Evolutionary conservation across 371 early-diverging fungal species (phyloP), one percentile per base, ranked within the genome.

Genomic region (Fennellomyces sp.): DNA sequence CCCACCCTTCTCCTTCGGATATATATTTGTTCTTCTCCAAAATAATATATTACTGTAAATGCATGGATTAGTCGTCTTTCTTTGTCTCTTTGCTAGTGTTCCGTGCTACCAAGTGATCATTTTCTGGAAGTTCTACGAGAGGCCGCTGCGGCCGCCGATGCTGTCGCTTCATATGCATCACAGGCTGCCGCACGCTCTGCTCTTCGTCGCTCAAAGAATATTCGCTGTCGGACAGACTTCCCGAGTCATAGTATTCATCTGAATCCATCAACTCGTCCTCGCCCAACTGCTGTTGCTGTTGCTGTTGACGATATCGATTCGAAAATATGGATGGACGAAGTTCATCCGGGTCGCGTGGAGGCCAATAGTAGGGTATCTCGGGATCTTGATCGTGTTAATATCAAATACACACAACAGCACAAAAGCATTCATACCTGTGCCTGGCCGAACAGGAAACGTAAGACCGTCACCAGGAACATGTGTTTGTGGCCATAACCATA

Each of bases 401-500:
- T 42, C 15, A 6, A 21, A 11, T 57, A n/a, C n/a, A n/a, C n/a
- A n/a, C n/a, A n/a, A n/a, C n/a, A n/a, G n/a, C n/a, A n/a, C n/a
- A n/a, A n/a, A n/a, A n/a, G n/a, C n/a, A n/a, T n/a, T n/a, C n/a
- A n/a, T 45, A 60, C 60, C 60, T 38, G 53, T 61, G 19, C 55
- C 30, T 2, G 48, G 48, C 76, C 26, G 75, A 30, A 93, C 82
- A 5, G 87, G 78, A 66, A 85, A 94, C 27, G 76, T 65, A 12
- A 91, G 63, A 12, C 97, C 97, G 27, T 83, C 83, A n/a, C 92
- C 94, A 0, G 4, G 64, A 33, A 66, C 82, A 82, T 4, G 52
- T 64, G n/a, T n/a, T 54, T 71, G 77, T 11, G 93, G 91, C 64
- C 81, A 64, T 65, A 87, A 74, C 95, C 94, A 95, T 13, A 93